These are phyloP conservation scores for Fennellomyces sp. DNA, from an alignment of 371 early-diverging fungal genomes.

Conservation along the genomic window DNA sequence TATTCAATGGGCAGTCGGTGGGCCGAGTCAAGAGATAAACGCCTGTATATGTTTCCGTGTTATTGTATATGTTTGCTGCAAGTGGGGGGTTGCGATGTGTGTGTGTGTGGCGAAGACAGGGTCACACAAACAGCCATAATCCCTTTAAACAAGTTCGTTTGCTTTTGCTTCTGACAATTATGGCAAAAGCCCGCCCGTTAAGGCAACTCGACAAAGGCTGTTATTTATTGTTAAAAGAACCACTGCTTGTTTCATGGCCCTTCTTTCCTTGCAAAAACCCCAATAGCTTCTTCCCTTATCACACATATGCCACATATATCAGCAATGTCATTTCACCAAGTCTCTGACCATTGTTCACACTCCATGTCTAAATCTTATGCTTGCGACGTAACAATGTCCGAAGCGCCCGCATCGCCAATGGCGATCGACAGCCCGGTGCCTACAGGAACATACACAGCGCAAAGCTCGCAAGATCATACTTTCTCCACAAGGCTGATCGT, in stretches of 20 bases:
- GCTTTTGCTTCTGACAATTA: constrained; percentile 9
- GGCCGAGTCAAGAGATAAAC: constrained; percentile 13
- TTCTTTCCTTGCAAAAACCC: neutral
- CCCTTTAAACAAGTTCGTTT: neutral
- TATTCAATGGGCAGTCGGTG: constrained; percentile 7
- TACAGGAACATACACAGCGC: neutral
- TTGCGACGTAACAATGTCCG: constrained; percentile 3
- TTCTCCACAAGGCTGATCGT: neutral
- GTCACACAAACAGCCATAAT: neutral
- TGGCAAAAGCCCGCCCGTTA: constrained; percentile 6
- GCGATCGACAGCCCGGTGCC: neutral
- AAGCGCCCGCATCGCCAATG: neutral
- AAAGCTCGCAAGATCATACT: neutral
- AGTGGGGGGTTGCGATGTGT: neutral
- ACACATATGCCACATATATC: neutral
- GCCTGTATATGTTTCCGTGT: neutral
- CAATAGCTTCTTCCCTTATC: neutral
- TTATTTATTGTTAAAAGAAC: constrained; percentile 7
- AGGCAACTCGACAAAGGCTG: neutral
- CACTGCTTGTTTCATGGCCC: neutral
- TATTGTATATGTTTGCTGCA: too few species aligned
- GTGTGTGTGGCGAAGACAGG: neutral
- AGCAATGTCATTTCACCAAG: neutral
- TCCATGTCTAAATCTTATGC: neutral
- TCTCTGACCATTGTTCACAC: too few species aligned